A percentile compares a stretch with the other conserved stretches of the same genome.
Evolutionary conservation across 106 monocot species (phyloP).

Genomic region (Apostasia shenzhenica): DNA sequence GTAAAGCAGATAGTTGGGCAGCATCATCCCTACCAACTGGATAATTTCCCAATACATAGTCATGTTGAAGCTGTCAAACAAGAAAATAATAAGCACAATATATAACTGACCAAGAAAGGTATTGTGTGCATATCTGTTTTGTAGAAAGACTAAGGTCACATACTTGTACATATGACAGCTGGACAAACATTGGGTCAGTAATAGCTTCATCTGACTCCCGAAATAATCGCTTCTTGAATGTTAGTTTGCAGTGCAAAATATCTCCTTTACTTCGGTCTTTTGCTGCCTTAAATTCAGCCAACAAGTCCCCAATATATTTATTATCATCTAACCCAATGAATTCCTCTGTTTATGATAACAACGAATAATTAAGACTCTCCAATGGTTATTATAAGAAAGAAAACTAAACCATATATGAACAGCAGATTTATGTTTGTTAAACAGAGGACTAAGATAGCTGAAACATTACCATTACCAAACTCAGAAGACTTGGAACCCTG

Average conservation of each 20-base stretch:
- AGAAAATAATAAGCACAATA: background rate
- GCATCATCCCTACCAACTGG: constrained; percentile 98
- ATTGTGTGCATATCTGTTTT: background rate
- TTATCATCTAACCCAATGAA: constrained; percentile 94
- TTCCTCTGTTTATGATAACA: constrained; percentile 60
- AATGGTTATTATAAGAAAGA: background rate
- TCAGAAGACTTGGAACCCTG: constrained; percentile 83
- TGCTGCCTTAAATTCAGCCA: constrained; percentile 87
- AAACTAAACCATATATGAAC: background rate
- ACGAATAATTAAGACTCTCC: background rate
- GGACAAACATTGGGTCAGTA: constrained; percentile 92
- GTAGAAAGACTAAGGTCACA: background rate
- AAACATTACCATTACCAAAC: constrained; percentile 61
- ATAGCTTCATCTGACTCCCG: constrained; percentile 97
- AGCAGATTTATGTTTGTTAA: background rate
- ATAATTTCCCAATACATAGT: constrained; percentile 96
- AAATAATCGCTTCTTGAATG: constrained; percentile 91
- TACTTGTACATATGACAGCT: constrained; percentile 97
- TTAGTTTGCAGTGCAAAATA: constrained; percentile 87
- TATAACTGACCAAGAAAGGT: background rate
- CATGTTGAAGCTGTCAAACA: constrained; percentile 82
- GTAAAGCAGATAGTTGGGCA: constrained; percentile 85
- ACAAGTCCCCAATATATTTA: constrained; percentile 93
- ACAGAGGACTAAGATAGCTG: background rate
- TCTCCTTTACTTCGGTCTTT: constrained; percentile 98